Percentiles rank a stretch among this genome's conserved stretches.
phyloP scores from a whole-genome alignment of 1,284 basidiomycete species.

The Microbotryum saponariae region DNA sequence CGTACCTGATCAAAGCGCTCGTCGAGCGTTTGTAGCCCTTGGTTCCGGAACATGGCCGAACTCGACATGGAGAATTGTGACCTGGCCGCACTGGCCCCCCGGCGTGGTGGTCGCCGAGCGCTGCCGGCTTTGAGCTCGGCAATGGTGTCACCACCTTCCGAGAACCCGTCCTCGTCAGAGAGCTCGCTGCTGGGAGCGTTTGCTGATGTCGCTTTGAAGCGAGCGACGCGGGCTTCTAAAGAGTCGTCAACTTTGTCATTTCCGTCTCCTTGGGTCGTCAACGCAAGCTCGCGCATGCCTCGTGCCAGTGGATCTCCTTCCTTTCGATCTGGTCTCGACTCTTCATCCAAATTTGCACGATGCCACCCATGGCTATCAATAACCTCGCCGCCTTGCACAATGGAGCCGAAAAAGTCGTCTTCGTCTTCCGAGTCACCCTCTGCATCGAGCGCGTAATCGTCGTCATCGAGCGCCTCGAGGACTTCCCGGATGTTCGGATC shows the following conservation, averaged over 20 bases:
- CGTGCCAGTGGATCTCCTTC: slow-evolving; percentile 39
- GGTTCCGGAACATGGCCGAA: slow-evolving; percentile 88
- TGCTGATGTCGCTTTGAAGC: background rate
- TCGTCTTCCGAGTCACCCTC: slow-evolving; percentile 33
- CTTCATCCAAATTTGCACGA: slow-evolving; percentile 13
- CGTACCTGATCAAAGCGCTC: slow-evolving; percentile 85
- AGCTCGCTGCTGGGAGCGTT: too few species aligned
- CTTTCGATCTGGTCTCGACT: background rate
- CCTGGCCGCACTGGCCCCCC: slow-evolving; percentile 46
- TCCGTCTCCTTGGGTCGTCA: slow-evolving; percentile 53
- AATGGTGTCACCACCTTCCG: slow-evolving; percentile 72
- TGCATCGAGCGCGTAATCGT: slow-evolving; percentile 62
- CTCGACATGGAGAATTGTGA: slow-evolving; percentile 95
- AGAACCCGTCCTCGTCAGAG: slow-evolving; percentile 38
- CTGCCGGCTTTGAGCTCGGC: slow-evolving; percentile 50
- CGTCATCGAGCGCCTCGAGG: slow-evolving; percentile 91
- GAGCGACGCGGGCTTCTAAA: background rate
- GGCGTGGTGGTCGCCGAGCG: slow-evolving; percentile 66
- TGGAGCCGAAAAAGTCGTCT: slow-evolving; percentile 49
- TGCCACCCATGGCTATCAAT: slow-evolving; percentile 25
- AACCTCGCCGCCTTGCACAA: slow-evolving; percentile 34
- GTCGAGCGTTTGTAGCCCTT: slow-evolving; percentile 78
- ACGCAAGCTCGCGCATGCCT: too few species aligned
- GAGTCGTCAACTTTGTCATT: slow-evolving; percentile 42
- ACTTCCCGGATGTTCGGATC: slow-evolving; percentile 89